phyloP scores from a whole-genome alignment of 176 grass and related monocot genomes.

The Oropetium thomaeum region DNA sequence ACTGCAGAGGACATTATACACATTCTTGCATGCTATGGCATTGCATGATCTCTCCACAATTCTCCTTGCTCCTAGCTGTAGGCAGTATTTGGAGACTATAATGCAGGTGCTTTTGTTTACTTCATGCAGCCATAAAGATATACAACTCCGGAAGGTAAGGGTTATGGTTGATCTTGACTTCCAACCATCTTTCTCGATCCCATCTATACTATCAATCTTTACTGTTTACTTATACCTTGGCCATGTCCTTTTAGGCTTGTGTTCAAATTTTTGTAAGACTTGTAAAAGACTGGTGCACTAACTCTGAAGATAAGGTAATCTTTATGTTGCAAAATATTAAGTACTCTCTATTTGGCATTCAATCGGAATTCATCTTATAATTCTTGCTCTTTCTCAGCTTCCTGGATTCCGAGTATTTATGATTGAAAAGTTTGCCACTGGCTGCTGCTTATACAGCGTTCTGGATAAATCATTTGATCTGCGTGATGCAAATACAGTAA shows the following conservation, averaged over 20 bases:
- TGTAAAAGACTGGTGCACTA: slow-evolving; percentile 91
- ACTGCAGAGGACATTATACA: slow-evolving; percentile 74
- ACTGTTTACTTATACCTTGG: slow-evolving; percentile 19
- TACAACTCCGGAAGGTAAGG: slow-evolving; percentile 73
- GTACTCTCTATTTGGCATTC: slow-evolving; percentile 18
- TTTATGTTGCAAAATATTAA: slow-evolving; percentile 8
- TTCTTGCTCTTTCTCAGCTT: slow-evolving; percentile 54
- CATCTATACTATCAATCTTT: slow-evolving; percentile 11
- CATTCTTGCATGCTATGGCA: slow-evolving; percentile 82
- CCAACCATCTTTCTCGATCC: slow-evolving; percentile 15
- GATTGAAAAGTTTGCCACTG: slow-evolving; percentile 75
- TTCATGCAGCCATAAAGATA: slow-evolving; percentile 90
- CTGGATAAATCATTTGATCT: slow-evolving; percentile 96
- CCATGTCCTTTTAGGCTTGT: slow-evolving; percentile 64
- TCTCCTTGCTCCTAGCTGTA: slow-evolving; percentile 76
- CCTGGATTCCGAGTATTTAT: slow-evolving; percentile 88
- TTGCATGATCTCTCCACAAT: slow-evolving; percentile 75
- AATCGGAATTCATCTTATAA: slow-evolving; percentile 16
- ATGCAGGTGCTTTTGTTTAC: slow-evolving; percentile 79
- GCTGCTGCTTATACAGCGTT: slow-evolving; percentile 89
- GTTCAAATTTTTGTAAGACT: slow-evolving; percentile 94
- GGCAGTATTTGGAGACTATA: slow-evolving; percentile 64
- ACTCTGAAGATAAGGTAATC: slow-evolving; percentile 76
- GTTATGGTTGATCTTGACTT: slow-evolving; percentile 27
- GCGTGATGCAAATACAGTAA: slow-evolving; percentile 88